Conservation (phyloP, 805 yeast genomes). For the Hanseniaspora lindneri region DNA sequence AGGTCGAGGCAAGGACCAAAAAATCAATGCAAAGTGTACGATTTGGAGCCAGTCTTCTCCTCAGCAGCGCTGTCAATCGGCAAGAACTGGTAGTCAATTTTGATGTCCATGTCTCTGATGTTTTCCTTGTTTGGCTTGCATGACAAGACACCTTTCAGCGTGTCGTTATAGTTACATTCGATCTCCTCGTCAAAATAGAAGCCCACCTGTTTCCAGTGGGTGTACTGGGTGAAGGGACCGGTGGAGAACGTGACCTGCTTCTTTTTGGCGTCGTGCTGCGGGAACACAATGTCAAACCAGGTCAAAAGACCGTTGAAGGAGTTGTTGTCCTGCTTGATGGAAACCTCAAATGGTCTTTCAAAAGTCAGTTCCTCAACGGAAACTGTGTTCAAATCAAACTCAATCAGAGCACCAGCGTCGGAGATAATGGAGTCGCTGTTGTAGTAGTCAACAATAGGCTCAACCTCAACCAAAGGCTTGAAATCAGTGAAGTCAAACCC, state of each 20-base stretch:
- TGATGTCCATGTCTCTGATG: constrained; percentile 84
- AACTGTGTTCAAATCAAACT: constrained; percentile 83
- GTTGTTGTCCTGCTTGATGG: constrained; percentile 56
- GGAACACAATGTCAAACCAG: constrained; percentile 93
- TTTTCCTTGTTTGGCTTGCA: constrained; percentile 66
- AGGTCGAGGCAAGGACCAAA: no score
- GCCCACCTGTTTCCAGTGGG: constrained; percentile 98
- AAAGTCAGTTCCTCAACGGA: constrained; percentile 72
- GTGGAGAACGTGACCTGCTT: constrained; percentile 68
- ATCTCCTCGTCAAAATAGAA: constrained; percentile 78
- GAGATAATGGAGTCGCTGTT: constrained; percentile 66
- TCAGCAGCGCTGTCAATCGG: constrained; percentile 36
- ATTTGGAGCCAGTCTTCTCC: constrained; percentile 55
- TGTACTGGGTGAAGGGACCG: constrained; percentile 86
- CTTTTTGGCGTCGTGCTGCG: constrained; percentile 37
- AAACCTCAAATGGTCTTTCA: constrained; percentile 52
- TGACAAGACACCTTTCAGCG: constrained; percentile 55
- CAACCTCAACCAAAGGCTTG: constrained; percentile 71
- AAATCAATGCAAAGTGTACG: constrained; percentile 11
- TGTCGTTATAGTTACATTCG: constrained; percentile 65
- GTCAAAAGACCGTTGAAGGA: constrained; percentile 73
- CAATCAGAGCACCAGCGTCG: constrained; percentile 56
- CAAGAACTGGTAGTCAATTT: constrained; percentile 43
- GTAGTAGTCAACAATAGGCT: constrained; percentile 94
- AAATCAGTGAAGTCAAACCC: constrained; percentile 95